Evolutionary conservation across 106 monocot genomes (phyloP).

Genomic region (Dendrobium chrysotoxum): DNA sequence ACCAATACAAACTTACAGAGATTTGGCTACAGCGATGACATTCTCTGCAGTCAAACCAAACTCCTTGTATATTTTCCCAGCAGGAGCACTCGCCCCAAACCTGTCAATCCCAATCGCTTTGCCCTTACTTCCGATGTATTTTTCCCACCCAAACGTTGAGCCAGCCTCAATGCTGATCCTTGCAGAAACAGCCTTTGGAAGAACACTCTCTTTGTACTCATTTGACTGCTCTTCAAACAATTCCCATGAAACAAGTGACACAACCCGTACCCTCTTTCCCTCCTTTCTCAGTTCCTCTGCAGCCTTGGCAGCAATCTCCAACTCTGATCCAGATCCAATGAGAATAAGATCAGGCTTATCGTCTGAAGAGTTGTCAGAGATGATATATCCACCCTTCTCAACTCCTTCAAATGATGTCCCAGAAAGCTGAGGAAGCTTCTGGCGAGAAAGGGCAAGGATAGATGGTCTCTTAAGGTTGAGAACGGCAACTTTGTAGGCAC

Average conservation of each 20-base stretch:
- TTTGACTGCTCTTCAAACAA: constrained; percentile 64
- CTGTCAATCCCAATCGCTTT: constrained; percentile 67
- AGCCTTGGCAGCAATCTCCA: constrained; percentile 76
- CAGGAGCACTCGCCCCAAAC: constrained; percentile 82
- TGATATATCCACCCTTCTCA: constrained; percentile 60
- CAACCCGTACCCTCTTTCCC: constrained; percentile 57
- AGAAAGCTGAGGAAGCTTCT: constrained; percentile 63
- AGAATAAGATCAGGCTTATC: constrained; percentile 65
- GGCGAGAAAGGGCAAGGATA: constrained; percentile 59
- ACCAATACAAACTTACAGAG: constrained; percentile 20
- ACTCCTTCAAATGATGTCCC: constrained; percentile 73
- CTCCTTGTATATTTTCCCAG: constrained; percentile 67
- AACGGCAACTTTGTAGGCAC: constrained; percentile 61
- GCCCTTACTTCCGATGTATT: constrained; percentile 49
- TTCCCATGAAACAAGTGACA: constrained; percentile 69
- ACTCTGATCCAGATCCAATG: constrained; percentile 59
- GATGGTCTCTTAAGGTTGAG: constrained; percentile 63
- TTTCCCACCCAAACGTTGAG: constrained; percentile 62
- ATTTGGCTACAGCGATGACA: constrained; percentile 42
- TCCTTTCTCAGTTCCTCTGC: constrained; percentile 64
- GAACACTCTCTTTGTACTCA: constrained; percentile 70
- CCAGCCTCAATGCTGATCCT: constrained; percentile 77
- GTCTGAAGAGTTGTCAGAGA: constrained; percentile 62
- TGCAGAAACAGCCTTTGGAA: constrained; percentile 40
- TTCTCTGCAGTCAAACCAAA: constrained; percentile 59